Evolutionary conservation across 139 green algal genomes (phyloP), one percentile per base, ranked within the genome.

Genomic region (Coelastrella sp.): DNA sequence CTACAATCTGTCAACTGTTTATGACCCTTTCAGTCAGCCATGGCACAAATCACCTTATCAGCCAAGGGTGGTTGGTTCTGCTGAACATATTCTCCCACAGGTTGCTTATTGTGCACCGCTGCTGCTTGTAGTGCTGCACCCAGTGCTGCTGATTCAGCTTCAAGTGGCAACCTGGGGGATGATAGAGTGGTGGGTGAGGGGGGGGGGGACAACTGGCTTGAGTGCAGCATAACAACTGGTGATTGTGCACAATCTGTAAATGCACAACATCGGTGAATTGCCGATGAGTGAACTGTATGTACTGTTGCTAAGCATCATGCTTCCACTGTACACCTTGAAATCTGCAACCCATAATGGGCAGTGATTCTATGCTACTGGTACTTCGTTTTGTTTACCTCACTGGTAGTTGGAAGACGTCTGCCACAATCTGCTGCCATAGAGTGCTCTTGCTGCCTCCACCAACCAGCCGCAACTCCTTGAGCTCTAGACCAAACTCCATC

Each of bases 101-200:
- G 74, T 0, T 73, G 78, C 4, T 88, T 87, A 2, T 30, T 43
- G 66, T 88, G 77, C 35, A 95, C 89, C 2, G 95, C 95, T 8
- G 91, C 95, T 4, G 94, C 95, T 85, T 98, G 95, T 84, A 98
- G 89, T 48, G 95, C 95, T 2, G 91, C 95, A 0, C 95, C 95
- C 8, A 98, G 87, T 0, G 95, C 95, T 27, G 95, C 95, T 32
- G 90, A 93, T 87, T 98, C 96, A 0, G 93, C 68, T 84, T 98
- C 94, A 2, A 89, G 69, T 0, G 93, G 94, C 69, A 96, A 87
- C 73, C 76, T 88, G 63, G 9, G 50, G 23, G 15, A 15, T 27
- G 3, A 41, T 19, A 48, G 27, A 83, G 53, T 53, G 50, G n/a
- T n/a, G n/a, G n/a, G n/a, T n/a, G n/a, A n/a, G n/a, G n/a, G n/a